Evolutionary conservation across 2,329 filamentous ascomycete genomes (phyloP).

Genomic region (Alternaria panax): DNA sequence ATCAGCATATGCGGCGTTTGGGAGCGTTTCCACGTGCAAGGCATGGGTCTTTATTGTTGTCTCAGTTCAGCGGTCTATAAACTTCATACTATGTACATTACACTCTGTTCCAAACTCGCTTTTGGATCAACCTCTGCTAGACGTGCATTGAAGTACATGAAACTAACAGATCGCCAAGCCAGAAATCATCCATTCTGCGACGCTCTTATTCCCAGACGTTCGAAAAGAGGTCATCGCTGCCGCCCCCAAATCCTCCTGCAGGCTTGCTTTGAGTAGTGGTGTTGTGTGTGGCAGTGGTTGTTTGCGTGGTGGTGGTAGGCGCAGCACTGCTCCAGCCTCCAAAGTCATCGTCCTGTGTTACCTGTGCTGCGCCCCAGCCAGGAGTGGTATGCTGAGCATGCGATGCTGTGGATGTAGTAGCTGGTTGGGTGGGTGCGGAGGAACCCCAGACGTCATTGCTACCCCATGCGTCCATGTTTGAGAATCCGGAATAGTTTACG

Average conservation of each 20-base stretch:
- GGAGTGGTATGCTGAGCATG: conserved; percentile 57
- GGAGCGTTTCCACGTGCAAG: not conserved
- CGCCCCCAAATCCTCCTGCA: conserved; percentile 62
- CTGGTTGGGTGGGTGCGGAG: conserved; percentile 63
- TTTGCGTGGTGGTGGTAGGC: conserved; percentile 61
- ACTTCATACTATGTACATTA: conserved; percentile 12
- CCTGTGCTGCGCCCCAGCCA: conserved; percentile 65
- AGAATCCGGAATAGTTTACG: conserved; percentile 54
- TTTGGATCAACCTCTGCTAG: not conserved
- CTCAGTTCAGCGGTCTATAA: conserved; percentile 11
- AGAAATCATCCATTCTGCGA: not conserved
- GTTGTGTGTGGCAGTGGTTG: conserved; percentile 47
- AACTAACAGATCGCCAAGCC: not conserved
- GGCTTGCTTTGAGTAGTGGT: conserved; percentile 52
- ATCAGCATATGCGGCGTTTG: conserved; percentile 3
- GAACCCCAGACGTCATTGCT: conserved; percentile 81
- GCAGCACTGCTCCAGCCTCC: conserved; percentile 87
- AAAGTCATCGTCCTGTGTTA: conserved; percentile 92
- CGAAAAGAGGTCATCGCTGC: conserved; percentile 83
- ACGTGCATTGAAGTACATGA: not conserved
- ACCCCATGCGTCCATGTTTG: conserved; percentile 80
- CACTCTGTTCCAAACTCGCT: not conserved
- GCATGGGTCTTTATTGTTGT: not conserved
- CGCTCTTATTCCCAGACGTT: conserved; percentile 83
- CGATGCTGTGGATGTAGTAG: conserved; percentile 39